phyloP scores from a whole-genome alignment of 2,329 filamentous ascomycete genomes.

The Fusarium austroafricanum region DNA sequence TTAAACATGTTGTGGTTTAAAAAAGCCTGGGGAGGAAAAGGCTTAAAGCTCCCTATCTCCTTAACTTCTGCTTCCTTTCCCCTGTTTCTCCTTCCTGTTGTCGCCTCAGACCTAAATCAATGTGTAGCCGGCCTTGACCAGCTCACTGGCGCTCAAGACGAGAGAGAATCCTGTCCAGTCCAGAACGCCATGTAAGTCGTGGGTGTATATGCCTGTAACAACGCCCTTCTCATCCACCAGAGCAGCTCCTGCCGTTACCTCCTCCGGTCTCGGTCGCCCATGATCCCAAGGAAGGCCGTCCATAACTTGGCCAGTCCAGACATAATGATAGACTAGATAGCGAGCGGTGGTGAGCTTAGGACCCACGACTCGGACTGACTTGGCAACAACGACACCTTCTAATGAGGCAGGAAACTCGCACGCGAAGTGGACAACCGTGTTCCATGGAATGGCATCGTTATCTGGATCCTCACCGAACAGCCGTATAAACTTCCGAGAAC shows the following conservation, averaged over 20 bases:
- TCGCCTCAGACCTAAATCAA: not conserved
- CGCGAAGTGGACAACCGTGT: not conserved
- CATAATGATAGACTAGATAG: not conserved
- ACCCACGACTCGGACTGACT: not conserved
- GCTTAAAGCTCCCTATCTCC: no score
- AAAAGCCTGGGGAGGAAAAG: no score
- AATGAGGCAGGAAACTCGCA: not conserved
- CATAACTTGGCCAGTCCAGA: not conserved
- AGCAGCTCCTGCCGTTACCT: not conserved
- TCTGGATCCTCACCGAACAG: not conserved
- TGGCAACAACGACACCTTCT: not conserved
- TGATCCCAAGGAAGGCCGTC: not conserved
- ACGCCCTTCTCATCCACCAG: not conserved
- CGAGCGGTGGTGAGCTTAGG: not conserved
- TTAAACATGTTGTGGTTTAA: no score
- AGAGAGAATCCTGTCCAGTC: not conserved
- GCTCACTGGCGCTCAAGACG: not conserved
- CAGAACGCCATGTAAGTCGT: not conserved
- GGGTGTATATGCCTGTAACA: not conserved
- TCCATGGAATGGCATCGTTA: not conserved
- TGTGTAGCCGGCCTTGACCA: not conserved
- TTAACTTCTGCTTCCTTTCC: no score
- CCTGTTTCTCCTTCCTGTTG: not conserved
- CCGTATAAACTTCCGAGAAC: not conserved
- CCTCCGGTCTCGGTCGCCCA: not conserved